phyloP scores from a whole-genome alignment of 1,284 basidiomycete genomes.

The Cryptococcus hybrid region DNA sequence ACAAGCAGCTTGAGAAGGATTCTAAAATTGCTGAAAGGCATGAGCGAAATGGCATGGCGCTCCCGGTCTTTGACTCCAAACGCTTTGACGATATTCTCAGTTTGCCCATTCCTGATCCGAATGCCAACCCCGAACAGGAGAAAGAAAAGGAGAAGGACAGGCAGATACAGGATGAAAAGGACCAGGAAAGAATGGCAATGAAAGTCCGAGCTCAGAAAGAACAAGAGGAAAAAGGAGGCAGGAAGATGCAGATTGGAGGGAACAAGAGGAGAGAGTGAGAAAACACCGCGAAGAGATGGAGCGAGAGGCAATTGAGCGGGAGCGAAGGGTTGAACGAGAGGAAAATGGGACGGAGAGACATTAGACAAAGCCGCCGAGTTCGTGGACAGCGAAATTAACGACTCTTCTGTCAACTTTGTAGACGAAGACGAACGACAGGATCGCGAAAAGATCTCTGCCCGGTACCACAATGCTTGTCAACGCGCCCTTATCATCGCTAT shows the following conservation, averaged over 20 bases:
- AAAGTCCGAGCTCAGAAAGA: not conserved
- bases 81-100: constrained; percentile 2
- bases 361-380: not conserved
- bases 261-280: not conserved
- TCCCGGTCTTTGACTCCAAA: constrained; percentile 2
- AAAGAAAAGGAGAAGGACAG: not conserved
- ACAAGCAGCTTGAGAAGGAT: constrained; percentile 8
- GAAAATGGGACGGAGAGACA: not conserved
- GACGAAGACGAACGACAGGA: not conserved
- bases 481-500: constrained; percentile 34
- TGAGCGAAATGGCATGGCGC: constrained; percentile 1
- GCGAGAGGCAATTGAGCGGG: not conserved
- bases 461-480: constrained; percentile 33
- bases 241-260: not conserved
- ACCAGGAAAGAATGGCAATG: not conserved
- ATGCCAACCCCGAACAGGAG: not conserved
- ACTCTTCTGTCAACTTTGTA: not conserved
- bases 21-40: constrained; percentile 5
- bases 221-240: not conserved
- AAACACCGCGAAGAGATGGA: not conserved
- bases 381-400: not conserved
- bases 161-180: not conserved
- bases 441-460: not conserved
- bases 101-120: constrained; percentile 15
- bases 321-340: not conserved